Evolutionary conservation across 768 basidiomycete species (phyloP), one percentile per base, ranked within the genome.

Genomic region (Artomyces pyxidatus): DNA sequence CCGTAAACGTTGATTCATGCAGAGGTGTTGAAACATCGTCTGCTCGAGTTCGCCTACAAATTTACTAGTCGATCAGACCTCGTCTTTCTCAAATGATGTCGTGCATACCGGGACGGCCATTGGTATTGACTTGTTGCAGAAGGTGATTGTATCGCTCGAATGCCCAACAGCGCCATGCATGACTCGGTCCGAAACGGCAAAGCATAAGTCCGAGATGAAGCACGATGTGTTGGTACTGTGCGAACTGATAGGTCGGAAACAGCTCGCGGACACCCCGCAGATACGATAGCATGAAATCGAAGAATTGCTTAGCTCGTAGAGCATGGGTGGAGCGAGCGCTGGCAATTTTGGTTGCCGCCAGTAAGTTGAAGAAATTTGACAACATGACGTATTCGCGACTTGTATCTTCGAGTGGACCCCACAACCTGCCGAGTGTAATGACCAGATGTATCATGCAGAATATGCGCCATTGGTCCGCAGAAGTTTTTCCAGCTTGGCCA

Each of bases 201-300:
- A 74, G 51, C 16, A 59, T 56, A 3, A 59, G 45, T 0, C 55
- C 51, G 25, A 71, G 53, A 53, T 75, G 73, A 17, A 76, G 56
- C 1, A 67, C 52, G 4, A 69, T 44, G 50, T 75, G 74, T 6
- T 74, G 70, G 37, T 70, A 68, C 1, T 66, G 63, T 0, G 51
- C 52, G n/a, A 72, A 47, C 0, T 39, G 30, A 7, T 54, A 49
- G 4, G 54, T 56, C 0, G 63, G 65, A 50, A 60, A 75, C 1
- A 74, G 57, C 0, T 52, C 44, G 1, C 52, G 44, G 4, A 73
- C 23, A 1, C 53, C 58, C 0, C 23, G 23, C 3, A 73, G 59
- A 51, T 75, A 74, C 2, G 16, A 29, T 0, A 39, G 29, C 44
- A 71, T 68, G 25, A 65, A 54, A 1, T 37, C 9, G 21, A 65